These are phyloP conservation scores for Colletotrichum eremochloae DNA, from an alignment of 2,329 filamentous ascomycete species.

Conservation along the genomic window DNA sequence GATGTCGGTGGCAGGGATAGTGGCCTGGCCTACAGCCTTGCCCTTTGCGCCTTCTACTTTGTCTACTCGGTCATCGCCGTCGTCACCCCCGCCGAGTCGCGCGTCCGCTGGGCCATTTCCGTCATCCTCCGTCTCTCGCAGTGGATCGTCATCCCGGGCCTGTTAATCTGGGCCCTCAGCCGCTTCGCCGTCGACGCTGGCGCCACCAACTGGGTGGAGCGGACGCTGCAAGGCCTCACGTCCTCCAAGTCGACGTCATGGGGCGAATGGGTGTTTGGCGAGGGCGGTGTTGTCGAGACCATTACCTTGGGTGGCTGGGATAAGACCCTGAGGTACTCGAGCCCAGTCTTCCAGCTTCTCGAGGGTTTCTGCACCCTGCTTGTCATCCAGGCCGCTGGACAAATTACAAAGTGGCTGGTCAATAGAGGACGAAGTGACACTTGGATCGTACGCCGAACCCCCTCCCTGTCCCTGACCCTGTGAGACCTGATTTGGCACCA, in stretches of 20 bases:
- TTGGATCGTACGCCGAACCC: slow-evolving; percentile 82
- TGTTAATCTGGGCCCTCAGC: slow-evolving; percentile 95
- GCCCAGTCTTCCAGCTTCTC: slow-evolving; percentile 91
- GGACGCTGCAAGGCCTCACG: slow-evolving; percentile 78
- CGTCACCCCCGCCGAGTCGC: slow-evolving; percentile 82
- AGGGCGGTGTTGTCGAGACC: slow-evolving; percentile 83
- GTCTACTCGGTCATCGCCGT: slow-evolving; percentile 85
- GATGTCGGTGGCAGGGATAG: slow-evolving; percentile 97
- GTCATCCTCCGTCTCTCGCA: slow-evolving; percentile 81
- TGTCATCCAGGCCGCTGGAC: slow-evolving; percentile 94
- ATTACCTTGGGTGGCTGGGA: slow-evolving; percentile 90
- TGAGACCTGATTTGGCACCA: neutral
- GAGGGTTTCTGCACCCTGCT: slow-evolving; percentile 97
- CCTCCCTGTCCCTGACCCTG: slow-evolving; percentile 4
- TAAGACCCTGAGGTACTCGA: slow-evolving; percentile 87
- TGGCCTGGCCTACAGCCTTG: slow-evolving; percentile 92
- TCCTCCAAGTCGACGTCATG: slow-evolving; percentile 74
- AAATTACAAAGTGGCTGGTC: slow-evolving; percentile 94
- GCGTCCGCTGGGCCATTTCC: slow-evolving; percentile 79
- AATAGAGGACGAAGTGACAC: slow-evolving; percentile 94
- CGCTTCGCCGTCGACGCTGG: slow-evolving; percentile 94
- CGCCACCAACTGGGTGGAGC: slow-evolving; percentile 82
- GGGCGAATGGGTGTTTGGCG: slow-evolving; percentile 90
- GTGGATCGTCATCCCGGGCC: slow-evolving; percentile 85
- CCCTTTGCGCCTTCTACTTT: slow-evolving; percentile 91